Evolutionary conservation across 768 basidiomycete genomes (phyloP).

Genomic region (Russula abietina): DNA sequence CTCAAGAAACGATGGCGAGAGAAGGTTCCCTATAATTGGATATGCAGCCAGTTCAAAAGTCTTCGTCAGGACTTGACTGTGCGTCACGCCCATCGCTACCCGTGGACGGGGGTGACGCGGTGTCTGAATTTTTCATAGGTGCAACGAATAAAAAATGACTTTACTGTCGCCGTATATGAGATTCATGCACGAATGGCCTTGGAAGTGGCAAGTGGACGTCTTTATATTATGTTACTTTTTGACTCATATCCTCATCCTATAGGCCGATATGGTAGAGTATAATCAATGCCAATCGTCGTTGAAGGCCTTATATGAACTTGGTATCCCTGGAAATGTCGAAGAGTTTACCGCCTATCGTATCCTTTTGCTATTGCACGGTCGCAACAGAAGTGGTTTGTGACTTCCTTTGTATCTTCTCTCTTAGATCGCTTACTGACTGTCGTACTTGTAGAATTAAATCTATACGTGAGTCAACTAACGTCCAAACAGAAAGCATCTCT

Average conservation of each 20-base stretch:
- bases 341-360: conserved; percentile 98
- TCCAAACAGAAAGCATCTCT: conserved; percentile 75
- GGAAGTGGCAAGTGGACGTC: conserved; percentile 54
- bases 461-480: conserved; percentile 97
- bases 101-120: conserved; percentile 9
- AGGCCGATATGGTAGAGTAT: conserved; percentile 98
- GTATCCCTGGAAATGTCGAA: conserved; percentile 85
- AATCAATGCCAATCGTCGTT: conserved; percentile 95
- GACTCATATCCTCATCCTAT: conserved; percentile 17
- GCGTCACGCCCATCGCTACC: conserved; percentile 35
- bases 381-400: conserved; percentile 81
- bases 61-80: conserved; percentile 96
- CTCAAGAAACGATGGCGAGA: conserved; percentile 87
- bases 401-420: conserved; percentile 2
- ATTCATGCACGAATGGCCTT: conserved; percentile 97
- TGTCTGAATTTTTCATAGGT: conserved; percentile 49
- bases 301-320: conserved; percentile 86
- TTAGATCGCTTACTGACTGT: conserved; percentile 2
- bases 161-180: conserved; percentile 95
- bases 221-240: neutral
- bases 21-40: conserved; percentile 76
- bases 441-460: conserved; percentile 73
- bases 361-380: conserved; percentile 89
- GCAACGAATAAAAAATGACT: conserved; percentile 97
- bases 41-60: conserved; percentile 98